These are phyloP conservation scores for Mrakia hoshinonis DNA, from an alignment of 768 basidiomycete genomes.

Conservation along the genomic window DNA sequence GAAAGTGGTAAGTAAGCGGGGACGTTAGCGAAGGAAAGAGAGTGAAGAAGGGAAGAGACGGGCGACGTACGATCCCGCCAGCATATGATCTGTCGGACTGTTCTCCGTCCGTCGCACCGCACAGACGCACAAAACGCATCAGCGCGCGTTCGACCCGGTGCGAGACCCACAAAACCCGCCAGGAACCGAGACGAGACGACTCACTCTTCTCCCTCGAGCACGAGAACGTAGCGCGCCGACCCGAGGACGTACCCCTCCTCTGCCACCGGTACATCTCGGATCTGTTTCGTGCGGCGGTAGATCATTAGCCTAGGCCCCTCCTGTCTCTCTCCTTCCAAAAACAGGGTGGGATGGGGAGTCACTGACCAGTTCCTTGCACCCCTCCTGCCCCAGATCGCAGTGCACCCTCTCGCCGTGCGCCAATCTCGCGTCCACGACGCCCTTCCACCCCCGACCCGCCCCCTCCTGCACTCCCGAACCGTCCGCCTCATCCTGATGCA, in stretches of 20 bases:
- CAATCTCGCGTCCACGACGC: background rate
- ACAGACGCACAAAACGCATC: too few species aligned
- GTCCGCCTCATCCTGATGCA: too few species aligned
- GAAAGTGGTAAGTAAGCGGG: background rate
- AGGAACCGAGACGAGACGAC: background rate
- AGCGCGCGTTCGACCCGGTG: background rate
- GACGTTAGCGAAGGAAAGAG: too few species aligned
- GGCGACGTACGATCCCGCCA: too few species aligned
- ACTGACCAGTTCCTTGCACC: background rate
- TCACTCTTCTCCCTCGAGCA: constrained; percentile 2
- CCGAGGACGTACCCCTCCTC: too few species aligned
- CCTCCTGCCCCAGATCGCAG: background rate
- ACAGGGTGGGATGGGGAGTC: background rate
- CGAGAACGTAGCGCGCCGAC: background rate
- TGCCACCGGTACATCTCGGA: background rate
- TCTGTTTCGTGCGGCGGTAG: background rate
- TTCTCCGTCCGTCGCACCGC: too few species aligned
- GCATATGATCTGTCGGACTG: too few species aligned
- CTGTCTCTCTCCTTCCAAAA: too few species aligned
- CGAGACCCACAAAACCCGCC: background rate
- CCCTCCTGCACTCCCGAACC: too few species aligned
- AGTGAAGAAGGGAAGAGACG: too few species aligned
- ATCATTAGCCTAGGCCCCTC: too few species aligned
- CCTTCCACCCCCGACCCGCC: background rate
- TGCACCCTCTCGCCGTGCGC: background rate